Conservation (phyloP, 768 basidiomycete species). For the Galerina marginata region DNA sequence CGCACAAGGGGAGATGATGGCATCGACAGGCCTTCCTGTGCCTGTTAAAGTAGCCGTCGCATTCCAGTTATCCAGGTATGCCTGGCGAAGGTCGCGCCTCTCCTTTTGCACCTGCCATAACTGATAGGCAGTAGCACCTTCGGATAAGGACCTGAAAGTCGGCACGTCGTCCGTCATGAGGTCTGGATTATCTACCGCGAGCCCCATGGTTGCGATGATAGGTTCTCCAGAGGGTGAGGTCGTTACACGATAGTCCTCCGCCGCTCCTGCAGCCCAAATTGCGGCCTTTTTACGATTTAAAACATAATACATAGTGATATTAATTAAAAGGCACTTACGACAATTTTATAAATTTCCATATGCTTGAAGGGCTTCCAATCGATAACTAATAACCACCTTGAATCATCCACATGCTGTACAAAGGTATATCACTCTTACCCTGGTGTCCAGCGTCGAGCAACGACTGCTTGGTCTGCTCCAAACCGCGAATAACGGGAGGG, state of each 20-base stretch:
- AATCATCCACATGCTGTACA: background rate
- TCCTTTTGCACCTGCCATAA: slow-evolving; percentile 71
- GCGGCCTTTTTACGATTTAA: slow-evolving; percentile 28
- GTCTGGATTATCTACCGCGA: slow-evolving; percentile 28
- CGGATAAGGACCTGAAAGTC: slow-evolving; percentile 30
- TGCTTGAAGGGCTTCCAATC: slow-evolving; percentile 70
- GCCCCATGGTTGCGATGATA: slow-evolving; percentile 52
- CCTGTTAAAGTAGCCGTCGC: slow-evolving; percentile 54
- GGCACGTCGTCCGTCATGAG: slow-evolving; percentile 4
- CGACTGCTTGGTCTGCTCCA: slow-evolving; percentile 61
- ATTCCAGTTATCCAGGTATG: slow-evolving; percentile 70
- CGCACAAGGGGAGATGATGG: slow-evolving; percentile 69
- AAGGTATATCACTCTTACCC: slow-evolving; percentile 41
- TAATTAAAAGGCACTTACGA: slow-evolving; percentile 38
- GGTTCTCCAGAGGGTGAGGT: slow-evolving; percentile 58
- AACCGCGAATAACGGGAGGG: slow-evolving; percentile 66
- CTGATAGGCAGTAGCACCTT: slow-evolving; percentile 54
- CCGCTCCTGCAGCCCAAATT: slow-evolving; percentile 53
- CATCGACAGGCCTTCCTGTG: slow-evolving; percentile 78
- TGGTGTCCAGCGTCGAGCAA: slow-evolving; percentile 66
- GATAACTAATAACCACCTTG: slow-evolving; percentile 50
- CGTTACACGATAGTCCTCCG: slow-evolving; percentile 48
- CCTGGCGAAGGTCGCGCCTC: slow-evolving; percentile 53
- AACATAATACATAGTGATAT: background rate
- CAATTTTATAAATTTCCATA: slow-evolving; percentile 42